Conservation (phyloP, 805 yeast species). For the Lachancea nothofagi region DNA sequence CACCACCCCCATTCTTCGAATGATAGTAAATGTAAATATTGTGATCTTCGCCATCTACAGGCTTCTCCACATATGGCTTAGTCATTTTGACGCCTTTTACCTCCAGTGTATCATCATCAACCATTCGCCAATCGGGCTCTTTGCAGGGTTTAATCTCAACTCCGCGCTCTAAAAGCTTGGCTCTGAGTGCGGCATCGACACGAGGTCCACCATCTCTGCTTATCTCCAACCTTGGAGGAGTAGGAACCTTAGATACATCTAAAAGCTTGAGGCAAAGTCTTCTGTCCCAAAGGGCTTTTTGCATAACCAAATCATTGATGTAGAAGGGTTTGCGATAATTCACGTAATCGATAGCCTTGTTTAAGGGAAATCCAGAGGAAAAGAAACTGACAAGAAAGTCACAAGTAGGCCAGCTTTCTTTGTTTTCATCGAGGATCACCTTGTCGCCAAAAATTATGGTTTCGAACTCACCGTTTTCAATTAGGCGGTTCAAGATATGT, state of each 20-base stretch:
- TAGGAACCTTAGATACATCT: constrained; percentile 78
- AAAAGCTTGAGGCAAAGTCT: constrained; percentile 75
- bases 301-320: constrained; percentile 85
- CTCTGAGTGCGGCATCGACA: constrained; percentile 60
- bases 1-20: constrained; percentile 91
- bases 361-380: constrained; percentile 93
- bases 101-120: constrained; percentile 75
- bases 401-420: constrained; percentile 99
- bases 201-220: constrained; percentile 97
- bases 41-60: constrained; percentile 98
- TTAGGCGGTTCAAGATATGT: constrained; percentile 77
- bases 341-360: constrained; percentile 88
- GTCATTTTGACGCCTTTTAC: constrained; percentile 66
- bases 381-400: constrained; percentile 91
- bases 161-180: constrained; percentile 55
- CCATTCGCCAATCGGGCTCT: constrained; percentile 82
- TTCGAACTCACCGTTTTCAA: constrained; percentile 92
- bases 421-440: constrained; percentile 84
- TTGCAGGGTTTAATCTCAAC: constrained; percentile 40
- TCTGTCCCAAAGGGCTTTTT: constrained; percentile 96
- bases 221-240: constrained; percentile 83
- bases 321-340: constrained; percentile 83
- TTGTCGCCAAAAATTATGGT: constrained; percentile 96
- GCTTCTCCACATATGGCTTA: constrained; percentile 96
- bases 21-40: constrained; percentile 91